These are phyloP conservation scores for Paulownia fortunei DNA, from an alignment of 257 asterid genomes.

Conservation along the genomic window DNA sequence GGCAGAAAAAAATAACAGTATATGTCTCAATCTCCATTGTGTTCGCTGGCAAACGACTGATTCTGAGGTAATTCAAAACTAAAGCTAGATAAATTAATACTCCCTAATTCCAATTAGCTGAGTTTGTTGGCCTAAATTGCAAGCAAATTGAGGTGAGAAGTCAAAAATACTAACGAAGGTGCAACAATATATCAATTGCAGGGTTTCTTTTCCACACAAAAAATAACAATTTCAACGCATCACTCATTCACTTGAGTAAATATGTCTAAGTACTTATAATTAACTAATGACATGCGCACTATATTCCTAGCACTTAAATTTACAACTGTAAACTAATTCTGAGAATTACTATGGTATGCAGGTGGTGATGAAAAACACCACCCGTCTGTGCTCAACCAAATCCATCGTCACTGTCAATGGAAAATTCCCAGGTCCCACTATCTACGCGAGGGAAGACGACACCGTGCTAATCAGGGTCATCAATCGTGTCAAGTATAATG, in stretches of 20 bases:
- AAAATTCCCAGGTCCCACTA: conserved; percentile 73
- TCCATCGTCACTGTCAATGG: conserved; percentile 70
- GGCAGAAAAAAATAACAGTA: too few species aligned
- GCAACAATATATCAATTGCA: conserved; percentile 1
- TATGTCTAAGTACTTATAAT: too few species aligned
- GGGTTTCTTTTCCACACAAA: background rate
- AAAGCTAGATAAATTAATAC: too few species aligned
- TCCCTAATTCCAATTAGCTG: too few species aligned
- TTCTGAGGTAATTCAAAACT: too few species aligned
- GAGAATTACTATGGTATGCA: conserved; percentile 9
- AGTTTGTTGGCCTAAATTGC: too few species aligned
- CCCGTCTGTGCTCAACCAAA: conserved; percentile 63
- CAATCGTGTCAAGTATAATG: conserved; percentile 67
- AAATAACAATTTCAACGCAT: conserved; percentile 14
- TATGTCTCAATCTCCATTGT: too few species aligned
- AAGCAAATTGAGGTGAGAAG: too few species aligned
- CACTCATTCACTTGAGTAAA: too few species aligned
- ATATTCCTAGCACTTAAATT: background rate
- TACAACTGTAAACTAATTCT: background rate
- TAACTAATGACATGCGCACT: too few species aligned
- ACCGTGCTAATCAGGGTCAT: conserved; percentile 61
- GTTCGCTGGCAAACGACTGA: too few species aligned
- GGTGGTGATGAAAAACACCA: conserved; percentile 65
- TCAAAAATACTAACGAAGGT: too few species aligned
- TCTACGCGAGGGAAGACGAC: conserved; percentile 74